A percentile compares a stretch with the other conserved stretches of the same genome.
phyloP scores from a whole-genome alignment of 257 asterid genomes.

The Solanum medicagineum region DNA sequence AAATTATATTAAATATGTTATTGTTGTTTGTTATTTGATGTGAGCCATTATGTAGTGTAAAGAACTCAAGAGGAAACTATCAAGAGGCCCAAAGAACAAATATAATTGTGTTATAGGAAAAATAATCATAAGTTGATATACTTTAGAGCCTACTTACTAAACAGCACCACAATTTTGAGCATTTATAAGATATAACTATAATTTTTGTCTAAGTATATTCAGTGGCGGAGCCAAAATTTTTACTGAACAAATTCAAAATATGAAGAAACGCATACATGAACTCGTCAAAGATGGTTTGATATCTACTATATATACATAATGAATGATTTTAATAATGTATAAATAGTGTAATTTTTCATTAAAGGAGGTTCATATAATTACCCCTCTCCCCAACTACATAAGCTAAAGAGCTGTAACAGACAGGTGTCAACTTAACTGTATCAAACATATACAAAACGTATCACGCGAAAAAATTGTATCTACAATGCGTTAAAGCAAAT shows the following conservation, averaged over 20 bases:
- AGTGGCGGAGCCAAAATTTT: background rate
- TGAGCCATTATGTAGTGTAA: background rate
- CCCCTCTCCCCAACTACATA: background rate
- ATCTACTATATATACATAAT: background rate
- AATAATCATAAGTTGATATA: background rate
- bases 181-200: background rate
- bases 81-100: background rate
- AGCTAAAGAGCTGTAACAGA: background rate
- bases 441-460: background rate
- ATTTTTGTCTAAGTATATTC: background rate
- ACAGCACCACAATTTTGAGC: no score
- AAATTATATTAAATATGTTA: background rate
- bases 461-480: background rate
- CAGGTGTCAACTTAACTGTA: no score
- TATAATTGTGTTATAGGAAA: background rate
- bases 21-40: no score
- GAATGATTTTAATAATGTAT: background rate
- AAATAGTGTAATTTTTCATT: background rate
- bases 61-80: background rate
- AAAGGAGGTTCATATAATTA: background rate
- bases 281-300: background rate
- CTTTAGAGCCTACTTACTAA: background rate
- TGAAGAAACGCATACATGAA: rapidly evolving
- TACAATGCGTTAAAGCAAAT: background rate
- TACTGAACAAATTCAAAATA: background rate